Conservation (phyloP, 2,329 filamentous ascomycete species). For the Pseudogymnoascus sp. region DNA sequence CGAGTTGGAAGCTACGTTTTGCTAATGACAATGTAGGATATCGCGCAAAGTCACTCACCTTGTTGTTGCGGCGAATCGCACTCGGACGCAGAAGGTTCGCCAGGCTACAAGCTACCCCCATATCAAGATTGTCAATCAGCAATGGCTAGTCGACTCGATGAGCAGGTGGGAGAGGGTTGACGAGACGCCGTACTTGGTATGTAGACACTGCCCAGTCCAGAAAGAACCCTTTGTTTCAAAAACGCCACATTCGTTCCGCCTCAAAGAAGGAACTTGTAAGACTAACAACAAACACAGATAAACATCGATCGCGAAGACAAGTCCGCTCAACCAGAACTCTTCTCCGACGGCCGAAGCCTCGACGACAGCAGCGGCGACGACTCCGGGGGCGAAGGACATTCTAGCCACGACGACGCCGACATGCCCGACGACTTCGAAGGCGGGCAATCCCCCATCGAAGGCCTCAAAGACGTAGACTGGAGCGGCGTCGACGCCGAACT, state of each 20-base stretch:
- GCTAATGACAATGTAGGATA: constrained; percentile 34
- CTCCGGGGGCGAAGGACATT: not conserved
- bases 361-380: constrained; percentile 31
- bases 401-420: constrained; percentile 33
- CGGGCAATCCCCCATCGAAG: constrained; percentile 46
- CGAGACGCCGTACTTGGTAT: constrained; percentile 61
- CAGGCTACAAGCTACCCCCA: constrained; percentile 70
- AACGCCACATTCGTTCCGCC: not conserved
- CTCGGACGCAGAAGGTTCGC: constrained; percentile 82
- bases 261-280: not conserved
- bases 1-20: not conserved
- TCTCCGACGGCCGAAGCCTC: not conserved
- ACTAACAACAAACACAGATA: not conserved
- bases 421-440: constrained; percentile 42
- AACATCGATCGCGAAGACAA: constrained; percentile 31
- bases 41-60: constrained; percentile 61
- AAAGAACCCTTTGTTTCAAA: not conserved
- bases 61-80: constrained; percentile 59
- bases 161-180: constrained; percentile 74
- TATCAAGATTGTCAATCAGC: constrained; percentile 84
- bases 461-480: constrained; percentile 52
- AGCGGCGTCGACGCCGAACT: constrained; percentile 61
- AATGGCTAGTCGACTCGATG: constrained; percentile 82
- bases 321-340: constrained; percentile 22
- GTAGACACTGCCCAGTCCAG: not conserved